These are phyloP conservation scores for Tuber brumale DNA, from an alignment of 495 filamentous ascomycete genomes.

Conservation along the genomic window DNA sequence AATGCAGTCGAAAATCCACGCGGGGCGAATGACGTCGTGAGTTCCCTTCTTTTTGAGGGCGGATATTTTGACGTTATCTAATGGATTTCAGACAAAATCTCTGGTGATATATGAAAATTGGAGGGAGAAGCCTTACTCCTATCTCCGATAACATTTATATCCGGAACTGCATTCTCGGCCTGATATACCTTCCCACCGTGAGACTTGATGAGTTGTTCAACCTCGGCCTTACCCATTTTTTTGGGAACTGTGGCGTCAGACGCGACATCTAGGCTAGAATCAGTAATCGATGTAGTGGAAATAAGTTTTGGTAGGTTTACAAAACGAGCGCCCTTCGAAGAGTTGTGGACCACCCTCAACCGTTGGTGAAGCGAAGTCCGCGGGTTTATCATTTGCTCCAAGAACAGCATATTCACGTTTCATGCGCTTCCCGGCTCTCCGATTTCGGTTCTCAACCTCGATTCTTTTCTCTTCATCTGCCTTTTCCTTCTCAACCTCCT, in stretches of 20 bases:
- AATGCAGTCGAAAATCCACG: slow-evolving; percentile 76
- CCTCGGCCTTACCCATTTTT: slow-evolving; percentile 68
- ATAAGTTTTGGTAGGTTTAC: slow-evolving; percentile 44
- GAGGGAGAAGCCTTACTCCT: slow-evolving; percentile 49
- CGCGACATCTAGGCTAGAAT: slow-evolving; percentile 50
- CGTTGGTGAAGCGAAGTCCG: background rate
- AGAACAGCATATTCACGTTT: slow-evolving; percentile 68
- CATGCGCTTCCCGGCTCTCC: slow-evolving; percentile 55
- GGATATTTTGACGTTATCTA: slow-evolving; percentile 74
- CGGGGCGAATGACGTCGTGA: slow-evolving; percentile 65
- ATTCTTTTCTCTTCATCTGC: slow-evolving; percentile 64
- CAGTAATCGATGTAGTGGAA: slow-evolving; percentile 13
- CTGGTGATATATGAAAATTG: background rate
- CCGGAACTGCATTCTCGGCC: slow-evolving; percentile 54
- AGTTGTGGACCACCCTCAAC: slow-evolving; percentile 48
- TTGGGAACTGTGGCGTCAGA: slow-evolving; percentile 53
- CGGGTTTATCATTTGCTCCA: slow-evolving; percentile 53
- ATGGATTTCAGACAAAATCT: slow-evolving; percentile 6
- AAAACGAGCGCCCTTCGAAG: slow-evolving; percentile 76
- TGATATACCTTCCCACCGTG: slow-evolving; percentile 82
- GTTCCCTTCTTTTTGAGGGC: slow-evolving; percentile 65
- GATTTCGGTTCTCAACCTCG: slow-evolving; percentile 66
- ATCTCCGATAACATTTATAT: slow-evolving; percentile 70
- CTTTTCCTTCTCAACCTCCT: slow-evolving; percentile 63
- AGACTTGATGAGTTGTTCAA: slow-evolving; percentile 81